phyloP scores from a whole-genome alignment of 2,329 filamentous ascomycete genomes.

The Fusarium agapanthi region DNA sequence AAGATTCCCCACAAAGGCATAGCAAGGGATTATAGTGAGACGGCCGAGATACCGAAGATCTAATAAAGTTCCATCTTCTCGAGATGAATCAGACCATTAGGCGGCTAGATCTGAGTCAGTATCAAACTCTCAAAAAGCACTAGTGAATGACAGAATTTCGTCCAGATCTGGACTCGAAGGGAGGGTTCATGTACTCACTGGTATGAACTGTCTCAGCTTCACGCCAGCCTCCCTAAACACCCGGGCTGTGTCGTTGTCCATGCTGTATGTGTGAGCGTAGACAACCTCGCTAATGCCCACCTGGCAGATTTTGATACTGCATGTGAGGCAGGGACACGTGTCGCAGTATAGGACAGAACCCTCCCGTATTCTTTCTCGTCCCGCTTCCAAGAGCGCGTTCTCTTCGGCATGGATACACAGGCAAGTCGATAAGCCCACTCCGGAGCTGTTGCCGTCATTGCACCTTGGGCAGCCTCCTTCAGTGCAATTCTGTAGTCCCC shows the following conservation, averaged over 20 bases:
- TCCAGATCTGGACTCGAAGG: conserved; percentile 11
- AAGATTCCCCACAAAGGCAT: conserved; percentile 24
- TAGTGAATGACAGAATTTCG: background rate
- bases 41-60: conserved; percentile 13
- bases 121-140: conserved; percentile 1
- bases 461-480: conserved; percentile 91
- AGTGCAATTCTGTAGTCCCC: conserved; percentile 87
- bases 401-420: conserved; percentile 98
- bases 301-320: conserved; percentile 98
- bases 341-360: conserved; percentile 90
- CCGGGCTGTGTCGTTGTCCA: conserved; percentile 84
- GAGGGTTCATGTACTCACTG: conserved; percentile 63
- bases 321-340: conserved; percentile 96
- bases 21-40: conserved; percentile 15
- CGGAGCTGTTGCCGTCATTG: conserved; percentile 76
- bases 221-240: conserved; percentile 88
- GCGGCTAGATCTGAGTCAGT: conserved; percentile 57
- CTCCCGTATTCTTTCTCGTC: conserved; percentile 85
- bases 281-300: conserved; percentile 96
- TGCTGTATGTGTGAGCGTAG: conserved; percentile 92
- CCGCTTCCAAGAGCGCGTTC: conserved; percentile 94
- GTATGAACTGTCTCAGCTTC: conserved; percentile 84
- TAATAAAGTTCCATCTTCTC: conserved; percentile 59
- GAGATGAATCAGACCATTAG: conserved; percentile 71
- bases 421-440: conserved; percentile 83